Conservation (phyloP, 768 basidiomycete genomes). For the Suillus decipiens region DNA sequence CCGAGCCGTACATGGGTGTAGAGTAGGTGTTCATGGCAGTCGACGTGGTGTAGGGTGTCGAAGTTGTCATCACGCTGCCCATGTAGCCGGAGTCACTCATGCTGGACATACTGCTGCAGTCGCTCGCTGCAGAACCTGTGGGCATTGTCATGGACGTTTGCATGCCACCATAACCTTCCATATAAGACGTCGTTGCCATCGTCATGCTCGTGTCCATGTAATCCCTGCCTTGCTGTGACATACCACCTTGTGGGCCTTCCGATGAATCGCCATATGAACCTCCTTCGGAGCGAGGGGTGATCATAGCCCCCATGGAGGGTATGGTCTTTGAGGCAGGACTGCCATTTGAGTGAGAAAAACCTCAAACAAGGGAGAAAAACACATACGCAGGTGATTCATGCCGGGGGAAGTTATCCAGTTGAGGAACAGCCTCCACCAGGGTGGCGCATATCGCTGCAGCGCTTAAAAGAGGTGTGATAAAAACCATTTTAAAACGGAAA, state of each 20-base stretch:
- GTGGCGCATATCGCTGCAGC: conserved; percentile 55
- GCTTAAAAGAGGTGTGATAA: conserved; percentile 54
- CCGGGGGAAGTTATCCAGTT: conserved; percentile 28
- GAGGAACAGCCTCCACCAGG: conserved; percentile 51
- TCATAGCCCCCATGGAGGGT: not conserved
- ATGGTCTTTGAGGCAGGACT: not conserved
- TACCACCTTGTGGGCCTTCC: conserved; percentile 2
- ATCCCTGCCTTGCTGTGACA: not conserved
- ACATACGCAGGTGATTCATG: conserved; percentile 4
- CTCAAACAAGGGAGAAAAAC: not conserved
- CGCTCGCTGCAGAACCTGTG: not conserved
- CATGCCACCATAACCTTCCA: not conserved
- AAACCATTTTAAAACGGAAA: conserved; percentile 57
- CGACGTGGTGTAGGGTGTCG: conserved; percentile 15
- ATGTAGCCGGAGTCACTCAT: not conserved
- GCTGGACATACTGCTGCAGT: not conserved
- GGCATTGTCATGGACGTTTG: conserved; percentile 5
- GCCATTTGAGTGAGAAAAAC: conserved; percentile 4
- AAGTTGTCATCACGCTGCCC: not conserved
- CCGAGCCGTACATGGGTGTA: conserved; percentile 64
- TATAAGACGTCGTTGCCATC: conserved; percentile 4
- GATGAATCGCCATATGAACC: conserved; percentile 6
- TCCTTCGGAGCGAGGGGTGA: conserved; percentile 6
- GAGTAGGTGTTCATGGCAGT: conserved; percentile 34
- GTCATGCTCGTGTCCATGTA: conserved; percentile 3